These are phyloP conservation scores for Microbotryum lychnidis-dioicae DNA, from an alignment of 1,284 basidiomycete species.

Conservation along the genomic window DNA sequence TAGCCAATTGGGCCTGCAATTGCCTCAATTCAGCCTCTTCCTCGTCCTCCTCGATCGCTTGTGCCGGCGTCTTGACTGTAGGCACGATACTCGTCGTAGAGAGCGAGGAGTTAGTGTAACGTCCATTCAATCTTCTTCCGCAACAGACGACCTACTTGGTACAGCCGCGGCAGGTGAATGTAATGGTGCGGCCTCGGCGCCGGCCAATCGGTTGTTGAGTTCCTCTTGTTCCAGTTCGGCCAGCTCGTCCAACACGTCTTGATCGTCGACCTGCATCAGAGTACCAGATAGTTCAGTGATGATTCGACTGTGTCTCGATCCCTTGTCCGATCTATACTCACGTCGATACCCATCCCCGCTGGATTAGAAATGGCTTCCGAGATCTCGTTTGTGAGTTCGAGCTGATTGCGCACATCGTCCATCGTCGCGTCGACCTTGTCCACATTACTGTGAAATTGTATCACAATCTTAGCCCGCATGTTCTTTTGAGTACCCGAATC, in stretches of 20 bases:
- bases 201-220: constrained; percentile 76
- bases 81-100: neutral
- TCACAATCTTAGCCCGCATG: no score
- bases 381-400: constrained; percentile 90
- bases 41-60: constrained; percentile 68
- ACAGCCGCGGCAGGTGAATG: constrained; percentile 56
- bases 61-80: constrained; percentile 41
- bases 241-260: constrained; percentile 73
- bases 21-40: constrained; percentile 86
- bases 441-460: constrained; percentile 55
- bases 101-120: no score
- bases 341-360: constrained; percentile 53
- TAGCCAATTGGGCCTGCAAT: constrained; percentile 83
- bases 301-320: no score
- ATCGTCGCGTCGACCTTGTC: constrained; percentile 90
- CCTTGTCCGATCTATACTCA: constrained; percentile 34
- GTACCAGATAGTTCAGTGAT: neutral
- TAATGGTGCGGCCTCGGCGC: constrained; percentile 81
- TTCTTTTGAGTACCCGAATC: no score
- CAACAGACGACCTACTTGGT: neutral
- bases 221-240: constrained; percentile 86
- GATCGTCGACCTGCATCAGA: constrained; percentile 47
- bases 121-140: no score
- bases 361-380: constrained; percentile 87
- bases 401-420: constrained; percentile 82